These are phyloP conservation scores for Chenopodium suecicum DNA, from an alignment of 148 eudicot species.

Conservation along the genomic window DNA sequence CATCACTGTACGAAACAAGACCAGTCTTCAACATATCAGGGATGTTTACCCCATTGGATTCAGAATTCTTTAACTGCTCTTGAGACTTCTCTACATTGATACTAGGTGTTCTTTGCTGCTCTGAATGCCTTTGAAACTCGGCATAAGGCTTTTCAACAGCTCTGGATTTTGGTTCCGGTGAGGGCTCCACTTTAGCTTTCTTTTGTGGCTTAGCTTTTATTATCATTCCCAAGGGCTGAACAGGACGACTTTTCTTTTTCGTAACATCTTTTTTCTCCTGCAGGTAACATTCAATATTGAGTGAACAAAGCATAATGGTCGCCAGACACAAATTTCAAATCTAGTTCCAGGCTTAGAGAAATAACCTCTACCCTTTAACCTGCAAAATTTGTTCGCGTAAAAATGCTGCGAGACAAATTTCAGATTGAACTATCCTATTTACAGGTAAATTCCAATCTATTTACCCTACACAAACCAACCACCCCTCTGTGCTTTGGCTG, in stretches of 20 bases:
- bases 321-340: too few species aligned
- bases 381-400: neutral
- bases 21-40: conserved; percentile 30
- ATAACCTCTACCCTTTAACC: neutral
- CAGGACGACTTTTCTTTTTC: conserved; percentile 47
- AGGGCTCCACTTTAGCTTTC: conserved; percentile 60
- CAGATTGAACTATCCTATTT: neutral
- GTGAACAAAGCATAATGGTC: neutral
- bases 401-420: neutral
- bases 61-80: conserved; percentile 6
- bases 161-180: conserved; percentile 22
- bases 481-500: too few species aligned
- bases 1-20: conserved; percentile 87
- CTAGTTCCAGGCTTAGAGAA: neutral
- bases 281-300: conserved; percentile 12
- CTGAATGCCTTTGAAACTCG: conserved; percentile 20
- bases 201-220: conserved; percentile 78
- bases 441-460: neutral
- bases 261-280: conserved; percentile 45
- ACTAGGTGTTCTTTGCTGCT: conserved; percentile 9
- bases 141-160: conserved; percentile 20
- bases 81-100: conserved; percentile 14
- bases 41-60: conserved; percentile 16
- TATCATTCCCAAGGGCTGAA: conserved; percentile 48
- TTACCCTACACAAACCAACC: too few species aligned